Base-by-base conservation (phyloP, 768 basidiomycete species). In the Boletus fagicola region DNA sequence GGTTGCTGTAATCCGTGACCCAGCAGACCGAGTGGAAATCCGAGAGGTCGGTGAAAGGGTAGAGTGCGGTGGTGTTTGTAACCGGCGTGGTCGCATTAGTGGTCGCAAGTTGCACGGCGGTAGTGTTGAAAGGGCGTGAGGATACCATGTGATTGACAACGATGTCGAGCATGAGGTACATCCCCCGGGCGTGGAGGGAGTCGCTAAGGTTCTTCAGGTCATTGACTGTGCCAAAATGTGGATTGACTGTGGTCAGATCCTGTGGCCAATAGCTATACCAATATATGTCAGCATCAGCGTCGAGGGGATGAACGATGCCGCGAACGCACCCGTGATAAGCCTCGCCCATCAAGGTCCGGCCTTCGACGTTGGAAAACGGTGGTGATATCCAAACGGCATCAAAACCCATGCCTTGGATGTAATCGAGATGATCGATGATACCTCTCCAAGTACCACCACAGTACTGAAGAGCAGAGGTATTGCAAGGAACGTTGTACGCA, bases 131-230 rank as follows among this genome's bases (percentile, higher is more conserved):
- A 44, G 69, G 61, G 57, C 54, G 47, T 26, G 72, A 60, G 0
- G 78, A 73, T 2, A 80, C 80, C 68, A 86, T 77, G 65, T 86
- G 84, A 63, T 86, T 85, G 58, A 86, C 76, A 60, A 86, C 84
- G 52, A 85, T 68, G 67, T 85, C 84, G 20, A 86, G 68, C 81
- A 86, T 84, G 56, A 85, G 75, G 67, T 75, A 77, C 84, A 85
- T 86, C 43, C 74, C 76, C 20, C 80, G 76, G 2, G 65, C 60
- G 57, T 85, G 84, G 28, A 84, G 66, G 8, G 78, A 78, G 18
- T 70, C 57, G 20, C 75, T 73, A 20, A 85, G 77, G 22, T 74
- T 73, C 52, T 76, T 78, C 48, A 85, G 76, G 63, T 85, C 84
- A 36, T 77, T 73, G 6, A 67, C 69, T 1, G 77, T 73, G 20